phyloP scores from a whole-genome alignment of 2,329 filamentous ascomycete species.

The Colletotrichum tabaci region DNA sequence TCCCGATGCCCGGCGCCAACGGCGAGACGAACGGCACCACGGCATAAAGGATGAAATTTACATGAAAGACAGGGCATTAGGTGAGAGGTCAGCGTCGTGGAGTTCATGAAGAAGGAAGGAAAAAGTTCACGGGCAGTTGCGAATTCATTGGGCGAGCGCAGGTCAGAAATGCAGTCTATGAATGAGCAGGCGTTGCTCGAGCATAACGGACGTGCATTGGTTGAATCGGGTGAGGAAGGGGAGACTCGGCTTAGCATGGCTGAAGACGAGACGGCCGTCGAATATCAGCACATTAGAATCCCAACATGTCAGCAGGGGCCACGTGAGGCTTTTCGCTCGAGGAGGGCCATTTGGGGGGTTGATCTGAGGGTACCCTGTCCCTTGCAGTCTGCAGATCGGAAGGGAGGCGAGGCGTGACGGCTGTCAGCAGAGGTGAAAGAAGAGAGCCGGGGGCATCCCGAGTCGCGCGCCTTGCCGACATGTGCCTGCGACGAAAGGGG shows the following conservation, averaged over 20 bases:
- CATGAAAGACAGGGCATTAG: constrained; percentile 10
- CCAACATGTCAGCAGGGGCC: not conserved
- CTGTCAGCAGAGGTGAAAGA: constrained; percentile 22
- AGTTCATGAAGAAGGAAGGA: not conserved
- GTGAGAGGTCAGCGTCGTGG: constrained; percentile 25
- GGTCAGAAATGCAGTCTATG: not conserved
- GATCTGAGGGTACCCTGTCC: constrained; percentile 9
- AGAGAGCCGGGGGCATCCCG: constrained; percentile 7
- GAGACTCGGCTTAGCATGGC: not conserved
- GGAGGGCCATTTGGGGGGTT: not conserved
- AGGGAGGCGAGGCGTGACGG: constrained; percentile 24
- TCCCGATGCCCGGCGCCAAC: constrained; percentile 68
- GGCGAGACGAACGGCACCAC: constrained; percentile 36
- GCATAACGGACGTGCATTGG: not conserved
- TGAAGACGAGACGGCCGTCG: not conserved
- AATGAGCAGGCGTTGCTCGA: not conserved
- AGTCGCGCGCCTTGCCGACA: constrained; percentile 2
- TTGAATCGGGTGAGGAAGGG: not conserved
- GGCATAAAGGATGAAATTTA: constrained; percentile 17
- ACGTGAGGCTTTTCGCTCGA: constrained; percentile 6
- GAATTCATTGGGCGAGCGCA: constrained; percentile 5
- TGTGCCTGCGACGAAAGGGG: constrained; percentile 9
- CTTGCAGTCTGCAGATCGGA: not conserved
- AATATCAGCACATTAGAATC: constrained; percentile 14
- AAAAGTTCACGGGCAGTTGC: not conserved